These are phyloP conservation scores for Pyronema omphalodes DNA, from an alignment of 495 filamentous ascomycete genomes.

Conservation along the genomic window DNA sequence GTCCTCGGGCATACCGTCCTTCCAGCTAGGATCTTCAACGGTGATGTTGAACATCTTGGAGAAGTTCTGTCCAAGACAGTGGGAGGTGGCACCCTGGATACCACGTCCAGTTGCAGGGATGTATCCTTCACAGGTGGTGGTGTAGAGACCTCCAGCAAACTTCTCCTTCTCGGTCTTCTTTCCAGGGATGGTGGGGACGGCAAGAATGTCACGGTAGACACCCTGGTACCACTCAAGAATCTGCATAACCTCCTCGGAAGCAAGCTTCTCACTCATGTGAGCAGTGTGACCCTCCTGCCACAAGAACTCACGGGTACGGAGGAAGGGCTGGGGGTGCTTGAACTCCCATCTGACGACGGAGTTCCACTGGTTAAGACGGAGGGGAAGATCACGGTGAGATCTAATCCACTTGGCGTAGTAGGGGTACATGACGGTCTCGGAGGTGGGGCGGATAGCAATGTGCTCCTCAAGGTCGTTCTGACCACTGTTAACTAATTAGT, in stretches of 20 bases:
- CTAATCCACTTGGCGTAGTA: conserved; percentile 96
- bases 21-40: conserved; percentile 71
- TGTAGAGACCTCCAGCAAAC: conserved; percentile 90
- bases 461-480: conserved; percentile 82
- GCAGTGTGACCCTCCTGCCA: conserved; percentile 99
- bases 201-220: conserved; percentile 81
- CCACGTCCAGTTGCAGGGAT: conserved; percentile 87
- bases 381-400: conserved; percentile 79
- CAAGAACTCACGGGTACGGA: conserved; percentile 81
- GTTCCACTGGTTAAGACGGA: conserved; percentile 94
- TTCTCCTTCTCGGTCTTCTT: conserved; percentile 88
- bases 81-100: conserved; percentile 87
- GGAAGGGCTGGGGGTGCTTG: conserved; percentile 89
- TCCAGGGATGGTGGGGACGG: conserved; percentile 81
- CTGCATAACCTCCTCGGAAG: conserved; percentile 66
- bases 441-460: conserved; percentile 89
- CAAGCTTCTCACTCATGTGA: conserved; percentile 59
- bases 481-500: conserved; percentile 35
- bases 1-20: conserved; percentile 44
- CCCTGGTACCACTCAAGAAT: conserved; percentile 86
- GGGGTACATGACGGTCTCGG: conserved; percentile 84
- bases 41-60: conserved; percentile 96
- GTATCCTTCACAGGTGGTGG: conserved; percentile 86
- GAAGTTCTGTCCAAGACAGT: conserved; percentile 93
- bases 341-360: conserved; percentile 96